These are phyloP conservation scores for Tagetes erecta DNA, from an alignment of 129 eudicot species.

Conservation along the genomic window DNA sequence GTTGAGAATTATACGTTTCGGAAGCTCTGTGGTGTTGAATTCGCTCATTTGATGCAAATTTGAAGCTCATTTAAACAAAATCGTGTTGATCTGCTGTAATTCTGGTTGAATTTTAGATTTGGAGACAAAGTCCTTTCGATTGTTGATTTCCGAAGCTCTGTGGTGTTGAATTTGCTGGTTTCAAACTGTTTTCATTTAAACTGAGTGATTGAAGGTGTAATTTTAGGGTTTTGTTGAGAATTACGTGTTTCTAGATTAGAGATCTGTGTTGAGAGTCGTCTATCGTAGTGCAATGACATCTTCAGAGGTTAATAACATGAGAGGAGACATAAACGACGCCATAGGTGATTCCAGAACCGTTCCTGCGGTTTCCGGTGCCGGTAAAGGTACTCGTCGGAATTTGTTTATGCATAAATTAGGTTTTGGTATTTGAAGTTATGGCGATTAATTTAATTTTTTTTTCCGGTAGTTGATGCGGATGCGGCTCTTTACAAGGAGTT, in stretches of 20 bases:
- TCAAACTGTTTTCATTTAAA: no score
- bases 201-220: neutral
- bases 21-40: no score
- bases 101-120: no score
- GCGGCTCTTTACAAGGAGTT: slow-evolving; percentile 73
- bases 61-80: no score
- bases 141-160: no score
- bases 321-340: slow-evolving; percentile 29
- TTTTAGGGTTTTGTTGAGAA: slow-evolving; percentile 26
- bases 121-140: no score
- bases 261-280: slow-evolving; percentile 58
- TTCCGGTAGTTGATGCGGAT: slow-evolving; percentile 52
- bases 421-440: neutral
- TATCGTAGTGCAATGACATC: slow-evolving; percentile 51
- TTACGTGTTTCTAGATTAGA: slow-evolving; percentile 46
- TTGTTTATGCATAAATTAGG: neutral
- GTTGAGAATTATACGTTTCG: slow-evolving; percentile 17
- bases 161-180: no score
- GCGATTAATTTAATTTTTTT: slow-evolving; percentile 1
- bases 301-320: slow-evolving; percentile 46
- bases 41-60: no score
- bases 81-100: no score
- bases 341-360: slow-evolving; percentile 31
- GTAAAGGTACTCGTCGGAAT: slow-evolving; percentile 49
- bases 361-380: slow-evolving; percentile 49